Evolutionary conservation across 2,329 filamentous ascomycete species (phyloP), one percentile per base, ranked within the genome.

Genomic region (Ophiocordyceps camponoti-saundersi): DNA sequence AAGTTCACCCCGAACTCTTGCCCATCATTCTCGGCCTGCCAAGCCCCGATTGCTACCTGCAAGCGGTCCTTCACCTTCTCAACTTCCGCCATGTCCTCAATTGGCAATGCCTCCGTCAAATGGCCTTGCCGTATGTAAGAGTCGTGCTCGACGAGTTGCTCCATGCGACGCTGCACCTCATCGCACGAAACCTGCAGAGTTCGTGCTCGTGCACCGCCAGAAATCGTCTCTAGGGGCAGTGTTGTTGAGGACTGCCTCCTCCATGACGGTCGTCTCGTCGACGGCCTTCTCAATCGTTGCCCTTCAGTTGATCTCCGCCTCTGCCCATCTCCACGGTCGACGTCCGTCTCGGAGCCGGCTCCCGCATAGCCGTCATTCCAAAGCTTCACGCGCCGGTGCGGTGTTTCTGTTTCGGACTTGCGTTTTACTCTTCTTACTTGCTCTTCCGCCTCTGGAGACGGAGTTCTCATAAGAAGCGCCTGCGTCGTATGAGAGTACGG

Each of bases 161-260:
- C 12, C 29, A 50, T 45, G 44, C 48, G 46, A 44, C 22, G 41
- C 21, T 30, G 49, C 42, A 59, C 26, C 23, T 42, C 36, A 21
- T 32, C 26, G 34, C 18, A 22, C 8, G 11, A 40, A n/a, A 36
- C 13, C n/a, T 40, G 29, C 5, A 49, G 43, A 22, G 18, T 26
- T 20, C 41, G 51, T 46, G 43, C 45, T 42, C 51, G 41, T 26
- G 54, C 44, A 4, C 46, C 40, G 23, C 13, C 45, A 20, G 59
- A 50, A n/a, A 55, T 54, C 23, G 42, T 53, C 49, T 59, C 59
- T 8, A 61, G 48, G 10, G 57, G 55, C 32, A 59, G 50, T 34
- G 45, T 29, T 29, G 26, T 29, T 10, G 26, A 29, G 26, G 26
- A 29, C 26, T 29, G 26, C 26, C 26, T 52, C 20, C 45, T 52